A percentile compares a stretch with the other conserved stretches of the same genome.
Evolutionary conservation across 179 eudicot genomes (phyloP).

Genomic region (Drosera spatulata): DNA sequence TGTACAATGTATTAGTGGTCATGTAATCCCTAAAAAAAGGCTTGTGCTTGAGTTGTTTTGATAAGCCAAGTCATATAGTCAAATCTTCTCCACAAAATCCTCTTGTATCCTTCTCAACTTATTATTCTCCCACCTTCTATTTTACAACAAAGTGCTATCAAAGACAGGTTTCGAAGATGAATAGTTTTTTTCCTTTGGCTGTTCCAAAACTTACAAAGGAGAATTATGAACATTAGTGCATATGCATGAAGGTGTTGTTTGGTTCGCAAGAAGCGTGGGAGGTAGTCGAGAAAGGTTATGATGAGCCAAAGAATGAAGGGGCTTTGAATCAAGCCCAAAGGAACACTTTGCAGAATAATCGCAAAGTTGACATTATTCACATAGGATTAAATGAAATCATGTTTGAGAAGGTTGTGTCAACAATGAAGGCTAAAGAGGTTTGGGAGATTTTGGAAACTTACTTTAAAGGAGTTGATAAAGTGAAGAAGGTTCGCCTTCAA

Average conservation of each 20-base stretch:
- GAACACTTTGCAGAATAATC: background rate
- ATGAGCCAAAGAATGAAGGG: background rate
- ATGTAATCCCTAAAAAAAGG: too few relatives aligned
- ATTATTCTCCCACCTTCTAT: too few relatives aligned
- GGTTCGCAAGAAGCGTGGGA: too few relatives aligned
- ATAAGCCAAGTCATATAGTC: too few relatives aligned
- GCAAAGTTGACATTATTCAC: background rate
- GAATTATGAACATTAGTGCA: background rate
- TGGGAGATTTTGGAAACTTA: slow-evolving; percentile 7
- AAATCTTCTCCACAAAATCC: too few relatives aligned
- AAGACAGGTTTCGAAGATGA: background rate
- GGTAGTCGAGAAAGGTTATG: background rate
- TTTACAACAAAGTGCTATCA: background rate
- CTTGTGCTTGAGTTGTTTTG: too few relatives aligned
- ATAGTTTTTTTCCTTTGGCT: background rate
- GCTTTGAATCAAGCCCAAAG: background rate
- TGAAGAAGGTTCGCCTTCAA: slow-evolving; percentile 6
- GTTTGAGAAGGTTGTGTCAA: slow-evolving; percentile 5
- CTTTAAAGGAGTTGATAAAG: slow-evolving; percentile 7
- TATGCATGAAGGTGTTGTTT: too few relatives aligned
- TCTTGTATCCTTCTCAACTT: too few relatives aligned
- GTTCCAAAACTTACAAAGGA: background rate
- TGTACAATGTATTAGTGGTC: too few relatives aligned
- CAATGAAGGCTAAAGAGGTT: slow-evolving; percentile 1
- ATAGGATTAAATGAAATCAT: background rate